A percentile compares a stretch with the other conserved stretches of the same genome.
Conservation (phyloP, 2,329 filamentous ascomycete genomes). For the Cladosporium velox region DNA sequence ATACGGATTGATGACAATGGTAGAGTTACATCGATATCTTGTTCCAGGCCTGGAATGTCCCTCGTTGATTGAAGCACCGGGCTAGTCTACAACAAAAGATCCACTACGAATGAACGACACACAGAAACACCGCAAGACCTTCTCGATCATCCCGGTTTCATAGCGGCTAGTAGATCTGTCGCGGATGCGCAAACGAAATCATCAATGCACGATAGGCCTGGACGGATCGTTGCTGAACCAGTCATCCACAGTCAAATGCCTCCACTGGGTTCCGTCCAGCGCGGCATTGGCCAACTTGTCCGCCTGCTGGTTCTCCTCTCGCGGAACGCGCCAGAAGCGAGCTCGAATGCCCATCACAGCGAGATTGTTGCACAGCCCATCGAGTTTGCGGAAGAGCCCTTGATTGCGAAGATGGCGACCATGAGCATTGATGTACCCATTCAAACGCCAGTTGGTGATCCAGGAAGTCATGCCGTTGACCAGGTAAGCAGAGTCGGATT, state of each 20-base stretch:
- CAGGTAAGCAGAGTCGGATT: constrained; percentile 41
- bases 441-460: constrained; percentile 37
- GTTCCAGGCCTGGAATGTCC: neutral
- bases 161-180: no score
- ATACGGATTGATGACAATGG: neutral
- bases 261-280: neutral
- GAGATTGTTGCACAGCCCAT: constrained; percentile 21
- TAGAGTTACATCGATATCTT: neutral
- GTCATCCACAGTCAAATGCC: constrained; percentile 10
- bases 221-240: neutral
- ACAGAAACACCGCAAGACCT: no score
- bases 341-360: constrained; percentile 23
- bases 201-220: neutral
- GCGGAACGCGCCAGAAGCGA: constrained; percentile 35
- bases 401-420: constrained; percentile 32
- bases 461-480: constrained; percentile 38
- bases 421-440: constrained; percentile 33
- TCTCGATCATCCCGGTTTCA: no score
- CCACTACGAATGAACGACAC: no score
- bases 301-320: neutral
- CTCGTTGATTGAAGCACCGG: neutral
- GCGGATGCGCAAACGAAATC: neutral
- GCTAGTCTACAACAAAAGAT: neutral
- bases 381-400: constrained; percentile 28
- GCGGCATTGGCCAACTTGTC: constrained; percentile 2